Evolutionary conservation across 331 rosid species (phyloP).

Genomic region (Saraca asoca): DNA sequence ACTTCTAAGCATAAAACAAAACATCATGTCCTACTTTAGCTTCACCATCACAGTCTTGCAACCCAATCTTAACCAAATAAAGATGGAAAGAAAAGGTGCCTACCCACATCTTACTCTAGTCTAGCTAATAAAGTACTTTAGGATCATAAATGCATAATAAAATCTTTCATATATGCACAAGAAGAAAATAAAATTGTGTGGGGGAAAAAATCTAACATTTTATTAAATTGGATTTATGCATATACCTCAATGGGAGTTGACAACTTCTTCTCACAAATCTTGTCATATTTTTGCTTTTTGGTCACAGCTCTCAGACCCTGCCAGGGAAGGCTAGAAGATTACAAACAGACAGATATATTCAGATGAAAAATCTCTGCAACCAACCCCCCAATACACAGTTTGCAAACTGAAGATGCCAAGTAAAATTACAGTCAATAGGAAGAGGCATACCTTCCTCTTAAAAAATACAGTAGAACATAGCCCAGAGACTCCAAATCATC

Average conservation of each 20-base stretch:
- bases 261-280: constrained; percentile 76
- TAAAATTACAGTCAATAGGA: constrained; percentile 24
- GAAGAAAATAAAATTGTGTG: neutral
- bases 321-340: constrained; percentile 85
- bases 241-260: constrained; percentile 76
- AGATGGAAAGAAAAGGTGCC: neutral
- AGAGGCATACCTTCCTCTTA: constrained; percentile 68
- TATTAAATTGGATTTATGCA: constrained; percentile 14
- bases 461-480: constrained; percentile 68
- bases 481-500: constrained; percentile 86
- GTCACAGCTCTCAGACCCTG: constrained; percentile 80
- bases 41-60: constrained; percentile 3
- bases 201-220: constrained; percentile 4
- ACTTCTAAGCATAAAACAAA: constrained; percentile 23
- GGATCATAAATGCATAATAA: neutral
- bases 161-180: neutral
- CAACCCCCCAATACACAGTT: constrained; percentile 18
- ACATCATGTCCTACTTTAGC: constrained; percentile 5
- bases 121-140: constrained; percentile 1
- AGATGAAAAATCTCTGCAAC: constrained; percentile 11
- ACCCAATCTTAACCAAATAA: constrained; percentile 3
- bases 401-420: constrained; percentile 14
- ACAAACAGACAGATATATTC: constrained; percentile 37
- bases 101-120: constrained; percentile 13
- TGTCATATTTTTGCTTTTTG: constrained; percentile 81